A percentile compares a stretch with the other conserved stretches of the same genome.
These are phyloP conservation scores for Filobasidium uniguttulatum DNA, from an alignment of 1,284 basidiomycete genomes.

Conservation along the genomic window DNA sequence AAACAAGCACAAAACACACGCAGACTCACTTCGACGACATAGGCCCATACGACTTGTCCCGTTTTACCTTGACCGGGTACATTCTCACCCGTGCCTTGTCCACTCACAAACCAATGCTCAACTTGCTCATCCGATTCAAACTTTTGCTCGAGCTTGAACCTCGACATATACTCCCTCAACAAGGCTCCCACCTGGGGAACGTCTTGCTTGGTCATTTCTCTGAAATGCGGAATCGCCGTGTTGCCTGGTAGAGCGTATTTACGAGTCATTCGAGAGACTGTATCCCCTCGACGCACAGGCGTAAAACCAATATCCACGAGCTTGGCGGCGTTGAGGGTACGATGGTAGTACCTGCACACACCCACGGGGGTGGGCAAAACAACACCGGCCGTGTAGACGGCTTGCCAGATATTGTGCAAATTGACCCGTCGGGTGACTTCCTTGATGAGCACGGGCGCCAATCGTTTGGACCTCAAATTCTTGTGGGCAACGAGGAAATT, in stretches of 20 bases:
- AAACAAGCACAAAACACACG: neutral
- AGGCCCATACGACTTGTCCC: slow-evolving; percentile 87
- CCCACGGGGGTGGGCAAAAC: slow-evolving; percentile 81
- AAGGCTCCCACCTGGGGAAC: slow-evolving; percentile 58
- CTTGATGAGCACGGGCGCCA: slow-evolving; percentile 94
- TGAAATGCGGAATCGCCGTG: slow-evolving; percentile 47
- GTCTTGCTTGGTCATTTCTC: slow-evolving; percentile 79
- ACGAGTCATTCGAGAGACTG: slow-evolving; percentile 69
- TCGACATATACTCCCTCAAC: slow-evolving; percentile 64
- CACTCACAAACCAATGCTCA: slow-evolving; percentile 75
- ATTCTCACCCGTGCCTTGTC: slow-evolving; percentile 51
- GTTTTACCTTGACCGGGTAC: slow-evolving; percentile 43
- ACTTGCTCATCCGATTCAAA: slow-evolving; percentile 64
- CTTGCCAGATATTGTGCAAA: slow-evolving; percentile 83
- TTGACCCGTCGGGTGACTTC: slow-evolving; percentile 92
- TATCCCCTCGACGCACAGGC: slow-evolving; percentile 68
- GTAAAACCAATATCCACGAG: slow-evolving; percentile 85
- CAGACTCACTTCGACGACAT: slow-evolving; percentile 73
- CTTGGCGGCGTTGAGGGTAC: slow-evolving; percentile 81
- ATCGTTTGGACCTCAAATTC: slow-evolving; percentile 85
- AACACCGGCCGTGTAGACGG: slow-evolving; percentile 88
- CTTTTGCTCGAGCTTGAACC: slow-evolving; percentile 72
- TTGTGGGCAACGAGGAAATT: slow-evolving; percentile 99
- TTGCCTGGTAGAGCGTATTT: slow-evolving; percentile 50
- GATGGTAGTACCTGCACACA: slow-evolving; percentile 83